Conservation (phyloP, 208 protist species). For the Leishmania tarentolae region DNA sequence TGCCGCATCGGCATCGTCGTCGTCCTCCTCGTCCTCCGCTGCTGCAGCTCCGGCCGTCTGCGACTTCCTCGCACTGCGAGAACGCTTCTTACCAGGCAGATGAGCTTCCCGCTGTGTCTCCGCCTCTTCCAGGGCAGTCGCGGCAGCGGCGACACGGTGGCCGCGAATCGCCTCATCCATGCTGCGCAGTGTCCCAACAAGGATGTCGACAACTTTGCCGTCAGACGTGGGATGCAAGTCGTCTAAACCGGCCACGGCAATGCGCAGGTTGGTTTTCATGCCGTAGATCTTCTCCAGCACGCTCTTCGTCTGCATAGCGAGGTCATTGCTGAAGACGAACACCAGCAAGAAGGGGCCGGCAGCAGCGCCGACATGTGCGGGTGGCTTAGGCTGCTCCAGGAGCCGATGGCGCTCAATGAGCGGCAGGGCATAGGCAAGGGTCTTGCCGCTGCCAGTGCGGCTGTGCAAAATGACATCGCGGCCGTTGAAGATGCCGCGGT, state of each 20-base stretch:
- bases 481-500: conserved; percentile 83
- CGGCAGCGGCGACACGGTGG: conserved; percentile 33
- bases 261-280: conserved; percentile 33
- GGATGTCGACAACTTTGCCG: conserved; percentile 44
- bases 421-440: conserved; percentile 98
- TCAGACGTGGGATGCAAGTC: conserved; percentile 26
- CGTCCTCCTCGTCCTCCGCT: conserved; percentile 18
- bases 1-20: conserved; percentile 17
- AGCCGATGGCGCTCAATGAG: conserved; percentile 86
- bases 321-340: conserved; percentile 89
- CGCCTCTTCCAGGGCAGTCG: conserved; percentile 43
- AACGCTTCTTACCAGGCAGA: conserved; percentile 30
- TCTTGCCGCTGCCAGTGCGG: conserved; percentile 96
- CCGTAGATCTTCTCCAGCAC: conserved; percentile 81
- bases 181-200: conserved; percentile 75
- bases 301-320: conserved; percentile 82
- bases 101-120: conserved; percentile 28
- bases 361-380: background rate
- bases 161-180: conserved; percentile 84
- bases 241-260: conserved; percentile 77
- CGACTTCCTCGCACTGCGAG: conserved; percentile 1
- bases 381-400: conserved; percentile 34
- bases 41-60: background rate
- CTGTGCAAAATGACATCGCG: conserved; percentile 93
- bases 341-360: conserved; percentile 79